Percentiles rank a stretch among this genome's conserved stretches.
These are phyloP conservation scores for Wickerhamomyces sydowiorum DNA, from an alignment of 805 yeast genomes.

Conservation along the genomic window DNA sequence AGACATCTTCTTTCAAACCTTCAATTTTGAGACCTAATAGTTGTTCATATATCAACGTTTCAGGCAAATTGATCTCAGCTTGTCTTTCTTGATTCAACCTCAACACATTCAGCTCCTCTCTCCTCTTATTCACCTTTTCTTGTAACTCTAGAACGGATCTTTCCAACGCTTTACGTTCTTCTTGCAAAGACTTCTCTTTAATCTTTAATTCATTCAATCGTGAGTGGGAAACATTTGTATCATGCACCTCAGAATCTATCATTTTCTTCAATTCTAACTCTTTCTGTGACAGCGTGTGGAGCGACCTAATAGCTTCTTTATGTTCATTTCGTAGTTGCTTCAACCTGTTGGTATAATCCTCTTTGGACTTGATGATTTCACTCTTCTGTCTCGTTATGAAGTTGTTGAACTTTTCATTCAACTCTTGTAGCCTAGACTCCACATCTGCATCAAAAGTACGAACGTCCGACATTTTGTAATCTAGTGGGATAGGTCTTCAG, in stretches of 20 bases:
- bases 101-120: conserved; percentile 27
- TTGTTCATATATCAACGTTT: conserved; percentile 44
- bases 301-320: conserved; percentile 22
- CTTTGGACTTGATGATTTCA: conserved; percentile 28
- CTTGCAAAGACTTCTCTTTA: conserved; percentile 29
- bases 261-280: conserved; percentile 8
- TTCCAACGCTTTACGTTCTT: conserved; percentile 24
- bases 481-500: neutral
- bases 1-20: conserved; percentile 38
- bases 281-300: conserved; percentile 4
- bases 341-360: conserved; percentile 26
- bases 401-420: conserved; percentile 32
- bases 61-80: conserved; percentile 42
- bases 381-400: conserved; percentile 29
- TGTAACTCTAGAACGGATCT: conserved; percentile 29
- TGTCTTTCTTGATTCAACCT: conserved; percentile 36
- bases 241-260: conserved; percentile 9
- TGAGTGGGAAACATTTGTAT: conserved; percentile 29
- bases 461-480: conserved; percentile 16
- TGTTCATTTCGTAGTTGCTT: conserved; percentile 28
- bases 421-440: conserved; percentile 31
- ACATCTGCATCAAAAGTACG: conserved; percentile 30
- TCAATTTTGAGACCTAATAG: conserved; percentile 51
- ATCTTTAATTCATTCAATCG: conserved; percentile 25
- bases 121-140: conserved; percentile 23